Base-by-base conservation (phyloP, 352 stramenopile genomes). In the Globisporangium orthogonon region DNA sequence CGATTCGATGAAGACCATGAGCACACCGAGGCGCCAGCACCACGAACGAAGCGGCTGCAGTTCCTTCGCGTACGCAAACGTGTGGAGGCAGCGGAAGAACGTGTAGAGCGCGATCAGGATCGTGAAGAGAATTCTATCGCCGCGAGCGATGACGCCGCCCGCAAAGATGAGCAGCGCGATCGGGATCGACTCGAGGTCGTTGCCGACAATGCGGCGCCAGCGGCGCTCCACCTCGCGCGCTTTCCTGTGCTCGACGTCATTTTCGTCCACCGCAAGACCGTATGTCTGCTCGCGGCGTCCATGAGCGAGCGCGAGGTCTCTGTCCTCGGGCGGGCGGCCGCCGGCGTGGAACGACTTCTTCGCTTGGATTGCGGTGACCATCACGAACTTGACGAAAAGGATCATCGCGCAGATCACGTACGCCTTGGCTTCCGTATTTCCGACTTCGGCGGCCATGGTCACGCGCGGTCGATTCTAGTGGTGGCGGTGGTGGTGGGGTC, bases 301-400 rank as follows among this genome's bases (percentile, higher is more conserved):
- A 69, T 43, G 60, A 23, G 66, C 60, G 23, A 66, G 30, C 14
- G 40, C 46, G 9, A 87, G 62, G 43, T 50, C 41, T 47, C 66
- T 73, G 65, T 86, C 77, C 58, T 87, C 77, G n/a, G 77, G 74
- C 15, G 75, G 62, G 6, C 76, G 76, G 3, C 59, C 67, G 10
- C 75, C 78, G 2, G 74, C 62, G 40, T 70, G 61, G 56, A 84
- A 89, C 5, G 73, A 87, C 60, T 86, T 86, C 29, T 49, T 69
- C 40, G 63, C 75, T 46, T 88, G 75, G 33, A 88, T 73, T 6
- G 61, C 58, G 18, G 73, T 76, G n/a, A 63, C 67, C 37, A 76
- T 63, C 55, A 89, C 44, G 65, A 87, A 89, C 70, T 91, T 91
- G 70, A 84, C 40, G 68, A 80, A 91, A 23, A 91, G 71, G 50